These are phyloP conservation scores for Camelina hispida DNA, from an alignment of 345 rosid species.

Conservation along the genomic window DNA sequence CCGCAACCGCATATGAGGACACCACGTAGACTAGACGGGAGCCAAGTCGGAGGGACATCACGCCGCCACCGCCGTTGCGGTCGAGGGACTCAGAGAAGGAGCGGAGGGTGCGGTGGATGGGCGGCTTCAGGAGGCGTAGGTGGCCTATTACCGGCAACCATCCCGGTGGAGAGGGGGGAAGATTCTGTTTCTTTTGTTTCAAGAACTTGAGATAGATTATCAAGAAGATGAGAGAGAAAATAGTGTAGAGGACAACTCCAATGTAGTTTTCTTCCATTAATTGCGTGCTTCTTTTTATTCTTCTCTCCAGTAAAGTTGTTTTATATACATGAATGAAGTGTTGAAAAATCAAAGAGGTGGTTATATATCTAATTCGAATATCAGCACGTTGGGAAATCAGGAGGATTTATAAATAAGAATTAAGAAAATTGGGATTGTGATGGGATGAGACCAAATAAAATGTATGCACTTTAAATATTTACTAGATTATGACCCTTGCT, in stretches of 20 bases:
- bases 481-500: too few relatives aligned
- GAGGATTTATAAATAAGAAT: background rate
- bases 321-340: background rate
- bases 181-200: conserved; percentile 36
- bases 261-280: conserved; percentile 34
- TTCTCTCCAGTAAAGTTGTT: conserved; percentile 21
- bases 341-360: background rate
- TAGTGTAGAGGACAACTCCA: conserved; percentile 22
- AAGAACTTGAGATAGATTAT: conserved; percentile 29
- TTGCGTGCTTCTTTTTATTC: background rate
- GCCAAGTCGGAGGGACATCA: conserved; percentile 58
- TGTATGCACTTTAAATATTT: background rate
- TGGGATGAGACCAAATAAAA: conserved; percentile 11
- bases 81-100: conserved; percentile 43
- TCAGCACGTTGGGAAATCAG: conserved; percentile 36
- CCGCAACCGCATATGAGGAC: conserved; percentile 46
- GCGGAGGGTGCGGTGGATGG: conserved; percentile 50
- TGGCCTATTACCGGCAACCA: conserved; percentile 64
- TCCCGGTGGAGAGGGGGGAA: conserved; percentile 56
- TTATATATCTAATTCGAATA: background rate
- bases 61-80: conserved; percentile 51
- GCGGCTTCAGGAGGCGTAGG: conserved; percentile 55
- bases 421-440: conserved; percentile 9
- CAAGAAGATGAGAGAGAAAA: conserved; percentile 30
- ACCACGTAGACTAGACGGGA: conserved; percentile 54